A percentile compares a stretch with the other conserved stretches of the same genome.
Evolutionary conservation across 2,329 filamentous ascomycete species (phyloP).

Genomic region (Alternaria consortialis): DNA sequence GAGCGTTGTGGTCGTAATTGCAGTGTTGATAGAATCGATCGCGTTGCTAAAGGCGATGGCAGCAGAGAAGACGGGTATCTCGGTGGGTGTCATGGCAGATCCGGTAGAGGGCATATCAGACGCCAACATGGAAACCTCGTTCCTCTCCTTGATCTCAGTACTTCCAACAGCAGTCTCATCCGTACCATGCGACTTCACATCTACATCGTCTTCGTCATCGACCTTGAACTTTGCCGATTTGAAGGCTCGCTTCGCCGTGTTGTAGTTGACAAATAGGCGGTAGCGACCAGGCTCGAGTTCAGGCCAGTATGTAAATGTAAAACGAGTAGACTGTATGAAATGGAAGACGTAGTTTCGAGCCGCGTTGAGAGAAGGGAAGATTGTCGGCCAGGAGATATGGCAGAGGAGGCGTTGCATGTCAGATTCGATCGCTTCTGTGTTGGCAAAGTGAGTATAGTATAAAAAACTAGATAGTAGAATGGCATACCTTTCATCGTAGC

Average conservation of each 20-base stretch:
- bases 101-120: background rate
- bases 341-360: background rate
- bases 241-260: conserved; percentile 1
- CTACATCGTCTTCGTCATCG: background rate
- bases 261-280: background rate
- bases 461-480: background rate
- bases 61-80: background rate
- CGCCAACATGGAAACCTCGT: background rate
- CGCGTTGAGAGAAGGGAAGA: background rate
- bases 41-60: background rate
- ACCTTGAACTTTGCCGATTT: background rate
- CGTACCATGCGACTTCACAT: background rate
- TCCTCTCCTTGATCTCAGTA: background rate
- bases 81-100: background rate
- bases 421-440: background rate
- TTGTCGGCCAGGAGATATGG: background rate
- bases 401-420: background rate
- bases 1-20: background rate
- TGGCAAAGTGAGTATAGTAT: background rate
- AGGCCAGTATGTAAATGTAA: conserved; percentile 1
- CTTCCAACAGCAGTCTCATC: background rate
- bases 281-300: background rate
- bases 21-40: background rate
- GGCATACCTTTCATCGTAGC: background rate
- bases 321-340: background rate